Conservation (phyloP, 805 yeast species). For the Saccharomycopsis schoenii region DNA sequence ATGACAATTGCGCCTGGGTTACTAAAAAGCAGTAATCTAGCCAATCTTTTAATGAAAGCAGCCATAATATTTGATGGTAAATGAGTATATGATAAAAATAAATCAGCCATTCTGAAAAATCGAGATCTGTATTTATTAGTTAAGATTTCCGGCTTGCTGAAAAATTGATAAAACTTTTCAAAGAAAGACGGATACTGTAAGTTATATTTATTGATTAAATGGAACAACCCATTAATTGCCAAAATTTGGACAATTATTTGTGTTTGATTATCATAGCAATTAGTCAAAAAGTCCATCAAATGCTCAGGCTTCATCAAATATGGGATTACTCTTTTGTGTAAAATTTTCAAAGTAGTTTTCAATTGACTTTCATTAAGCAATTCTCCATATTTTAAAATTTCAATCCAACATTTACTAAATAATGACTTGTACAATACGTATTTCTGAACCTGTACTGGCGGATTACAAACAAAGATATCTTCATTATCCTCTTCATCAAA, state of each 20-base stretch:
- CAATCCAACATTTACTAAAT: slow-evolving; percentile 63
- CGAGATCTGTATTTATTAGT: slow-evolving; percentile 77
- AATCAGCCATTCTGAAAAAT: slow-evolving; percentile 76
- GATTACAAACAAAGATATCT: slow-evolving; percentile 32
- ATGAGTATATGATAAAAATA: slow-evolving; percentile 81
- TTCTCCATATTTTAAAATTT: slow-evolving; percentile 40
- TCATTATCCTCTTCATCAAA: slow-evolving; percentile 25
- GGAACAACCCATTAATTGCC: slow-evolving; percentile 81
- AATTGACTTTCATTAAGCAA: slow-evolving; percentile 41
- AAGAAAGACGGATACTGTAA: slow-evolving; percentile 90
- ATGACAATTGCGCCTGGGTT: slow-evolving; percentile 87
- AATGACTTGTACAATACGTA: slow-evolving; percentile 43
- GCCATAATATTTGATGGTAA: slow-evolving; percentile 76
- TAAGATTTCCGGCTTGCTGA: slow-evolving; percentile 58
- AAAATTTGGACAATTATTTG: slow-evolving; percentile 49
- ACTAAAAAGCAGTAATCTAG: slow-evolving; percentile 63
- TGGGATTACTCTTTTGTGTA: slow-evolving; percentile 83
- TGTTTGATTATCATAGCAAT: slow-evolving; percentile 36
- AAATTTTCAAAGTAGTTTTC: slow-evolving; percentile 53
- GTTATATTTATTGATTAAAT: slow-evolving; percentile 69
- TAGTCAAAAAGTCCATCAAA: slow-evolving; percentile 90
- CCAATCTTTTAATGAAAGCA: slow-evolving; percentile 75
- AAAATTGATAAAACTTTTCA: slow-evolving; percentile 66
- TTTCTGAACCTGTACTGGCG: slow-evolving; percentile 37
- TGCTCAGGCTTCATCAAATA: slow-evolving; percentile 67